Conservation (phyloP, 2,329 filamentous ascomycete genomes). For the Aureobasidium namibiae region DNA sequence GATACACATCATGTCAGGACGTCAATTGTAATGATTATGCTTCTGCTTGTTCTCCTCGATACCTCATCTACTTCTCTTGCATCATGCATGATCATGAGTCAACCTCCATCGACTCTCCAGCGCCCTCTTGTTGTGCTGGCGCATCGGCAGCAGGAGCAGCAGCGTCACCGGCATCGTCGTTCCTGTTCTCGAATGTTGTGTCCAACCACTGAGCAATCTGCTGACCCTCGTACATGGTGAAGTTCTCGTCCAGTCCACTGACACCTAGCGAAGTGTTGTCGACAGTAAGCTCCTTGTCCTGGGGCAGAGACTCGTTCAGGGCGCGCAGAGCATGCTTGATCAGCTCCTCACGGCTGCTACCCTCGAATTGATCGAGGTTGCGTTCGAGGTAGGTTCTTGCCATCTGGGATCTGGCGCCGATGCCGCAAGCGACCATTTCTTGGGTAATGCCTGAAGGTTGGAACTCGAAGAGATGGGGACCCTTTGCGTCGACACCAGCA, state of each 20-base stretch:
- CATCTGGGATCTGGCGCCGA: slow-evolving; percentile 95
- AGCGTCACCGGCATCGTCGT: slow-evolving; percentile 21
- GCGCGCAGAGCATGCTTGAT: slow-evolving; percentile 84
- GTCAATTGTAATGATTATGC: background rate
- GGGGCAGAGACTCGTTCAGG: slow-evolving; percentile 87
- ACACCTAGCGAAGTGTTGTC: slow-evolving; percentile 94
- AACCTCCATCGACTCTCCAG: slow-evolving; percentile 48
- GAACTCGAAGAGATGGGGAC: slow-evolving; percentile 96
- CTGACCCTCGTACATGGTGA: slow-evolving; percentile 84
- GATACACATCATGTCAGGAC: slow-evolving; percentile 10
- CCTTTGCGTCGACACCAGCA: slow-evolving; percentile 86
- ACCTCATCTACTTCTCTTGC: background rate
- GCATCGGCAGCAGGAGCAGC: slow-evolving; percentile 20
- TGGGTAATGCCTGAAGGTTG: slow-evolving; percentile 92
- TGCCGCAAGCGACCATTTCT: slow-evolving; percentile 94
- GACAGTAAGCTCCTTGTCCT: slow-evolving; percentile 95
- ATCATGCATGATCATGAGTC: slow-evolving; percentile 27
- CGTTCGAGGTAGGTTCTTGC: slow-evolving; percentile 93
- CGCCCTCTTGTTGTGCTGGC: slow-evolving; percentile 21
- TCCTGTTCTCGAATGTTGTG: slow-evolving; percentile 45
- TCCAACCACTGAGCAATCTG: slow-evolving; percentile 83
- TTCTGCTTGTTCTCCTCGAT: background rate
- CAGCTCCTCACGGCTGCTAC: slow-evolving; percentile 71
- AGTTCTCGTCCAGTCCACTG: slow-evolving; percentile 78
- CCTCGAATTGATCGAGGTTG: slow-evolving; percentile 75